phyloP scores from a whole-genome alignment of 192 early-diverging fungal species.

The Coemansia sp. region DNA sequence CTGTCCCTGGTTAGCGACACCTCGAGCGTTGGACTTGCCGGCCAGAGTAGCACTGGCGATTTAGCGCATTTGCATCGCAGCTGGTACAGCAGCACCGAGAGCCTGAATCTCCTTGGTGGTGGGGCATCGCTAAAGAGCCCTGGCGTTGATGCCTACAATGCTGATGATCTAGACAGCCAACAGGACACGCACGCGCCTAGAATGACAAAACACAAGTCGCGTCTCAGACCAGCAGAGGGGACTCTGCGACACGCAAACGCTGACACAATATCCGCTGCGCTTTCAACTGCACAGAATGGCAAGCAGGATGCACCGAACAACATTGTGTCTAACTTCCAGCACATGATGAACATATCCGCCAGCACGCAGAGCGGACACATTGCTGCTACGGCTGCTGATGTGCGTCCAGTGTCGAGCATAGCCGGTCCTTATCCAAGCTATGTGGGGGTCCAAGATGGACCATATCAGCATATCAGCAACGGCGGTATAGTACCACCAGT shows the following conservation, averaged over 20 bases:
- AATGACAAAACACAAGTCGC: constrained; percentile 33
- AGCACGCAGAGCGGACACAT: constrained; percentile 5
- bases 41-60: constrained; percentile 35
- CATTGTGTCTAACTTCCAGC: constrained; percentile 36
- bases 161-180: background rate
- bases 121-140: constrained; percentile 25
- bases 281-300: background rate
- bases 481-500: constrained; percentile 1
- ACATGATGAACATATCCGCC: constrained; percentile 26
- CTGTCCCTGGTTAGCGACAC: constrained; percentile 37
- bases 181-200: constrained; percentile 24
- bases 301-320: constrained; percentile 22
- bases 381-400: background rate
- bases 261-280: background rate
- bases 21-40: constrained; percentile 32
- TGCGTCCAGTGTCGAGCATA: background rate
- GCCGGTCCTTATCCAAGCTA: background rate
- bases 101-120: constrained; percentile 37
- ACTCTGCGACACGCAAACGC: background rate
- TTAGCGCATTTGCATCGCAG: constrained; percentile 40
- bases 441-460: background rate
- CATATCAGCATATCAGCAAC: background rate
- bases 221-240: constrained; percentile 22
- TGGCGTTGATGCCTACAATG: constrained; percentile 3
- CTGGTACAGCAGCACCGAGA: constrained; percentile 55